phyloP scores from a whole-genome alignment of 2,329 filamentous ascomycete species.

The Exophiala dermatitidis region DNA sequence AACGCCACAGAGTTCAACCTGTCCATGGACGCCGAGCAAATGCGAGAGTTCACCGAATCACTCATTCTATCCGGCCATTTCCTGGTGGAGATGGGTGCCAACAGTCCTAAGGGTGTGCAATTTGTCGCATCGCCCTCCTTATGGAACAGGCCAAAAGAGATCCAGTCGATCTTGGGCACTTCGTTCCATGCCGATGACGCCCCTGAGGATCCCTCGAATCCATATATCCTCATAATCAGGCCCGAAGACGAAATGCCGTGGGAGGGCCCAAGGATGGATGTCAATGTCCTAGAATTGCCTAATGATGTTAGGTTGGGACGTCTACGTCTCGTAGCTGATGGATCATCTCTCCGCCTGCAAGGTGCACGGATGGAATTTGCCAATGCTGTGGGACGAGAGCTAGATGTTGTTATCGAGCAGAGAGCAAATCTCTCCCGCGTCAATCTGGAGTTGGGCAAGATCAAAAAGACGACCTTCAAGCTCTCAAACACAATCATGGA shows the following conservation, averaged over 20 bases:
- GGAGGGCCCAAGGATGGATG: slow-evolving; percentile 68
- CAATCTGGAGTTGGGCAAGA: slow-evolving; percentile 82
- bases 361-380: slow-evolving; percentile 73
- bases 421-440: slow-evolving; percentile 90
- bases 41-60: slow-evolving; percentile 72
- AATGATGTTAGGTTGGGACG: slow-evolving; percentile 82
- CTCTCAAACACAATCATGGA: slow-evolving; percentile 98
- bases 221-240: slow-evolving; percentile 76
- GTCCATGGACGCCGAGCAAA: slow-evolving; percentile 58
- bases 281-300: slow-evolving; percentile 66
- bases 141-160: slow-evolving; percentile 66
- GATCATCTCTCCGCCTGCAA: slow-evolving; percentile 68
- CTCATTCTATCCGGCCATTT: slow-evolving; percentile 80
- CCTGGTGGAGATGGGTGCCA: slow-evolving; percentile 59
- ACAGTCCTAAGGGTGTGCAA: slow-evolving; percentile 69
- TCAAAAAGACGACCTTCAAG: slow-evolving; percentile 92
- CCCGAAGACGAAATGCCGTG: slow-evolving; percentile 73
- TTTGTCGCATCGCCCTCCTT: slow-evolving; percentile 79
- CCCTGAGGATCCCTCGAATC: slow-evolving; percentile 67
- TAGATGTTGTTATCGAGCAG: slow-evolving; percentile 85
- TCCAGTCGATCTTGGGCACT: slow-evolving; percentile 76
- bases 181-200: slow-evolving; percentile 63
- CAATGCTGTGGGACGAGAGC: slow-evolving; percentile 70
- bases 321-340: slow-evolving; percentile 79
- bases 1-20: slow-evolving; percentile 95